Evolutionary conservation across 108 stramenopile species (phyloP), one percentile per base, ranked within the genome.

Genomic region (Cylindrotheca fusiformis): DNA sequence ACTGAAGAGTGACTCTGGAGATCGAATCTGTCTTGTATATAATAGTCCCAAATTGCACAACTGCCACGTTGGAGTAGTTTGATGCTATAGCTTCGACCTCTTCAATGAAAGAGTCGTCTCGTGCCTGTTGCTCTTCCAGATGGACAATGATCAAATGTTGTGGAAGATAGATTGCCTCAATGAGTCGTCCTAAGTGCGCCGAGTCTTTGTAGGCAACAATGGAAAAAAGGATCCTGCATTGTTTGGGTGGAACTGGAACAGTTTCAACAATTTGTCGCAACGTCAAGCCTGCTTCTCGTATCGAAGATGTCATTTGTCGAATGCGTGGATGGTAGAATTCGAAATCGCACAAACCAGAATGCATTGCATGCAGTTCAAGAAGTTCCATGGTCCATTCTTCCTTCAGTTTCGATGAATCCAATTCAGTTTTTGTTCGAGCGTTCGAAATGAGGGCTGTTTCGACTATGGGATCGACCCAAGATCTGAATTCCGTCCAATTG

Each of bases 11-110:
- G 20, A 80, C 48, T 1, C 24, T 32, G 8, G 66, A 65, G 12
- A 80, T 60, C 21, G 79, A 73, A 64, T 80, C 79, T 25, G 73
- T 75, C 22, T 41, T 20, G 65, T 80, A 74, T 3, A 68, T 52
- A 54, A 80, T 65, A 4, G 61, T 71, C 2, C 79, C 79, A 56
- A 80, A 80, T 44, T 69, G 58, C 14, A 74, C 33, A 2, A 74
- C 65, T 0, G 67, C 65, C 2, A 71, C 65, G 41, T 74, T 74
- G 1, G 23, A 22, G 32, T 75, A 71, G 12, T 22, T 29, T 0
- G 36, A 25, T 26, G 67, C 65, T 25, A 71, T 62, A 12, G 36
- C 23, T 26, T 67, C 52, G 22, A 75, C 65, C 12, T 41, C 19
- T 19, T 58, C 19, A 5, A 32, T 12, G 58, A 67, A 80, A 4